These are phyloP conservation scores for Aspergillus arachidicola DNA, from an alignment of 2,329 filamentous ascomycete species.

Conservation along the genomic window DNA sequence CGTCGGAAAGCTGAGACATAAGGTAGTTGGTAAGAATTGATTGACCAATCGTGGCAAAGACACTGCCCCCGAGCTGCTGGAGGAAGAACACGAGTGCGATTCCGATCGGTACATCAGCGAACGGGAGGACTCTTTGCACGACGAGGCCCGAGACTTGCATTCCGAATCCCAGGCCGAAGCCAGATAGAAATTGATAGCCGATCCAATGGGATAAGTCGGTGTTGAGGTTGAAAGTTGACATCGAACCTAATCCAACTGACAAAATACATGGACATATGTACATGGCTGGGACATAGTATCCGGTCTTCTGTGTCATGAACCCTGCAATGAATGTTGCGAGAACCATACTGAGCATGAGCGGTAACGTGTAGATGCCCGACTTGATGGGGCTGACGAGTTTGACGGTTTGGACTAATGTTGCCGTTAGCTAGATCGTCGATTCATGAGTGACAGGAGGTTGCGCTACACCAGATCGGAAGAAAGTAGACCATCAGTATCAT, in stretches of 20 bases:
- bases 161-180: background rate
- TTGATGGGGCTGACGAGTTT: background rate
- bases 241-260: background rate
- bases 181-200: background rate
- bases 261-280: background rate
- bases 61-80: background rate
- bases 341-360: background rate
- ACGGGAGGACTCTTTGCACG: background rate
- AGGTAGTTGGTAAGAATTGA: background rate
- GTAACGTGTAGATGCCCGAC: conserved; percentile 1
- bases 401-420: background rate
- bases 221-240: background rate
- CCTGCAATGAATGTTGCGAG: background rate
- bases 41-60: background rate
- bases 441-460: background rate
- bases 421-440: background rate
- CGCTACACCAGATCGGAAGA: conserved; percentile 1
- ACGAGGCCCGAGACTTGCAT: background rate
- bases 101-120: background rate
- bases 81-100: background rate
- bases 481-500: conserved; percentile 2
- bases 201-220: background rate
- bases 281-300: conserved; percentile 3
- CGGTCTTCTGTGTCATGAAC: background rate
- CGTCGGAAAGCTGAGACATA: background rate